Evolutionary conservation across 1,284 basidiomycete species (phyloP), one percentile per base, ranked within the genome.

Genomic region (Tilletiaria anomala): DNA sequence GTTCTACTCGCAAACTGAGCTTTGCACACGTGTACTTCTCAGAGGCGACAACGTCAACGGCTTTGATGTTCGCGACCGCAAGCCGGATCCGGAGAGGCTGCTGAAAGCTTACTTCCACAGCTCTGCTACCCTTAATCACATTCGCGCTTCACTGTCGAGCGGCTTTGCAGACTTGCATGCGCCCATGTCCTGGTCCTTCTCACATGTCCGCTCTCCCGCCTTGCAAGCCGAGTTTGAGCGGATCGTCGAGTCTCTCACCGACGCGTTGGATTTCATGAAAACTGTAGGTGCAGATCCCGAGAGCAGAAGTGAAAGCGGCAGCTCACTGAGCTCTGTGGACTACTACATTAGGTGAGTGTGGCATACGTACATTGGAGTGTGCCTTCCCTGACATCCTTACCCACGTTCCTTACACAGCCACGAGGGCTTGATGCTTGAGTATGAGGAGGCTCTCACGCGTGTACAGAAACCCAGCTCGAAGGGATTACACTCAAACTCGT

Each of bases 31-130:
- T 32, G 23, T 20, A n/a, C 33, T 16, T 37, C 4, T n/a, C 55
- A 86, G 88, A 58, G 91, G 93, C 2, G 89, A 97, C 70, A 96
- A 93, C 61, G 82, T 97, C 35, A 96, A 97, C 54, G 86, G 88
- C 72, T 81, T 71, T 63, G 72, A 79, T 37, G 41, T 49, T n/a
- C 40, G 38, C 15, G 83, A 91, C 47, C 78, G 91, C 37, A 78
- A 73, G 0, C 86, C 91, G 0, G 79, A 94, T 67, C 89, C 91
- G 0, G 79, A 89, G 50, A 75, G 91, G 24, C 71, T 97, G 10
- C 72, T 93, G 3, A 68, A 68, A 53, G 87, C 91, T 3, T 96
- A 97, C 73, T 96, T 94, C 71, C 82, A 96, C 70, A 93, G 87
- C 0, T 77, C 85, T 0, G 77, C 89, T 1, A 96, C 93, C 0